Conservation (phyloP, 2,329 filamentous ascomycete genomes). For the Arthroderma sp. region DNA sequence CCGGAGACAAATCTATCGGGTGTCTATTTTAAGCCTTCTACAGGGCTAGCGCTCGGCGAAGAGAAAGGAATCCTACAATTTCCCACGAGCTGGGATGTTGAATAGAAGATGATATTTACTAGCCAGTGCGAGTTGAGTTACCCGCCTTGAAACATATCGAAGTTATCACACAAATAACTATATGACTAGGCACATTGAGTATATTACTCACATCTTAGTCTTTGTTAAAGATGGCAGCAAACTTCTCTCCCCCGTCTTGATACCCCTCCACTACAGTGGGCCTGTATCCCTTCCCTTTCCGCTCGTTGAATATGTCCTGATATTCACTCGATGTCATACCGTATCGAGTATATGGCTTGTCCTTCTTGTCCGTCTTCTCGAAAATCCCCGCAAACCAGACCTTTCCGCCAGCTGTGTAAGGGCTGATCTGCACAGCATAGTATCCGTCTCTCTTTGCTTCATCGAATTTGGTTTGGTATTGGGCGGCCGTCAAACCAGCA, state of each 20-base stretch:
- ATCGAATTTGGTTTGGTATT: constrained; percentile 8
- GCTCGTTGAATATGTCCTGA: not conserved
- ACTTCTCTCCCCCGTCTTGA: not conserved
- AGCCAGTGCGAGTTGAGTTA: not conserved
- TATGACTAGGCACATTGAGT: not conserved
- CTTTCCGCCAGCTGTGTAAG: constrained; percentile 8
- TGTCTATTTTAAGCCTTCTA: too few relatives aligned
- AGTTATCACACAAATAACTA: not conserved
- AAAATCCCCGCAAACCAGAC: constrained; percentile 10
- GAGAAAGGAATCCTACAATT: too few relatives aligned
- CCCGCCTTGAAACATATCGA: not conserved
- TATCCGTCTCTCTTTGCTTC: constrained; percentile 9
- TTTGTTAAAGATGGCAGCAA: not conserved
- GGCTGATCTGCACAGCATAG: constrained; percentile 9
- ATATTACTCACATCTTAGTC: not conserved
- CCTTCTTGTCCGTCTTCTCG: constrained; percentile 9
- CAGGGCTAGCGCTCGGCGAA: too few relatives aligned
- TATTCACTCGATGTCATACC: constrained; percentile 6
- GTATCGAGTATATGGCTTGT: not conserved
- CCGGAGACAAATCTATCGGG: too few relatives aligned
- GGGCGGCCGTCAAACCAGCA: not conserved
- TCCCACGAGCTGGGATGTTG: not conserved
- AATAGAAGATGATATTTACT: not conserved
- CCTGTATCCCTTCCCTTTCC: not conserved
- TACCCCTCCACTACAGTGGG: not conserved